Percentiles rank a stretch among this genome's conserved stretches.
phyloP scores from a whole-genome alignment of 2,329 filamentous ascomycete species.

The Venturia nashicola region DNA sequence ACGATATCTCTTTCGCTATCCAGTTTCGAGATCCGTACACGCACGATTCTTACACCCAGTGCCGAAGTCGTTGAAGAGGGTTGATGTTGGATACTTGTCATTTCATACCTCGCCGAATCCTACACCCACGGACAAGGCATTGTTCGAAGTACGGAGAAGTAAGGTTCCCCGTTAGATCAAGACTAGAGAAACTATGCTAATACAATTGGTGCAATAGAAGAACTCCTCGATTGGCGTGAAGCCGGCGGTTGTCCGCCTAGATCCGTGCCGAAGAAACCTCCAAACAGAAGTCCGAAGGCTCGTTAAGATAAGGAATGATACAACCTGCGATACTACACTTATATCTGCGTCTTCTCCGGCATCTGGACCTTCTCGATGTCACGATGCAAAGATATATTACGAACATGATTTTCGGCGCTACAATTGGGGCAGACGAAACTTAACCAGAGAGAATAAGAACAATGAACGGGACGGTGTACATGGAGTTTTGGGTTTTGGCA shows the following conservation, averaged over 20 bases:
- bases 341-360: not conserved
- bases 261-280: slow-evolving; percentile 1
- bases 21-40: slow-evolving; percentile 11
- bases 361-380: not conserved
- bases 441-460: not conserved
- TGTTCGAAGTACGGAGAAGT: slow-evolving; percentile 10
- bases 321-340: not conserved
- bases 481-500: not conserved
- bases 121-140: slow-evolving; percentile 7
- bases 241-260: slow-evolving; percentile 7
- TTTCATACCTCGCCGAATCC: slow-evolving; percentile 11
- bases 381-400: not conserved
- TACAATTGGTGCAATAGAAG: not conserved
- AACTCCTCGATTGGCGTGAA: slow-evolving; percentile 10
- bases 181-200: not conserved
- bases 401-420: not conserved
- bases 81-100: slow-evolving; percentile 11
- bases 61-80: slow-evolving; percentile 8
- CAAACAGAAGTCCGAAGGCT: slow-evolving; percentile 3
- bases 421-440: not conserved
- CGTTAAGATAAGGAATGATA: not conserved
- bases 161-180: not conserved
- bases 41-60: slow-evolving; percentile 9
- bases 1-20: slow-evolving; percentile 11
- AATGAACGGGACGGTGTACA: not conserved